Percentiles rank a stretch among this genome's conserved stretches.
These are phyloP conservation scores for Cadophora sp. DNA, from an alignment of 2,329 filamentous ascomycete species.

Conservation along the genomic window DNA sequence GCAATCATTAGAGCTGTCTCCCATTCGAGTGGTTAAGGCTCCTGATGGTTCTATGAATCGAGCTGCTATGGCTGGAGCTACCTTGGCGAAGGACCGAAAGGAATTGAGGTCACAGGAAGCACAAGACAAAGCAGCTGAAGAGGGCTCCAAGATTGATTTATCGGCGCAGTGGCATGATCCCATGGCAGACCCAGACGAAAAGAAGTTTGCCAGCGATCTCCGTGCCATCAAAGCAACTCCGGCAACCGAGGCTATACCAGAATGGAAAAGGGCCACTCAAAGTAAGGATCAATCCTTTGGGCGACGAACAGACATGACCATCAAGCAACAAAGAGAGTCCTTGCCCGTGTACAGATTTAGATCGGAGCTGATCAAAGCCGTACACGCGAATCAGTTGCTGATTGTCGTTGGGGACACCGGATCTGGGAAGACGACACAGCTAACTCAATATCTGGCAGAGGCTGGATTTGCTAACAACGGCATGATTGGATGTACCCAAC, in stretches of 20 bases:
- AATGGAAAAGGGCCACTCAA: conserved; percentile 89
- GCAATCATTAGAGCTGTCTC: conserved; percentile 91
- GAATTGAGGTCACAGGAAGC: conserved; percentile 89
- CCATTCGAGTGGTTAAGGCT: conserved; percentile 95
- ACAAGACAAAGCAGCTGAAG: conserved; percentile 77
- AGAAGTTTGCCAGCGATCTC: conserved; percentile 88
- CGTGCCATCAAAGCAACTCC: conserved; percentile 68
- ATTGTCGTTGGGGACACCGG: conserved; percentile 98
- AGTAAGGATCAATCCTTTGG: conserved; percentile 82
- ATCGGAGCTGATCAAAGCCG: conserved; percentile 84
- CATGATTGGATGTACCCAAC: conserved; percentile 95
- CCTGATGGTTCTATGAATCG: conserved; percentile 98
- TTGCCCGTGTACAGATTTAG: conserved; percentile 91
- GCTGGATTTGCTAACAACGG: conserved; percentile 86
- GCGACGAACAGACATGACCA: conserved; percentile 87
- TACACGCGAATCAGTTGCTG: conserved; percentile 85
- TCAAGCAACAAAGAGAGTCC: conserved; percentile 91
- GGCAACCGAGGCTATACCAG: conserved; percentile 74
- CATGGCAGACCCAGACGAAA: conserved; percentile 85
- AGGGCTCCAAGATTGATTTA: conserved; percentile 79
- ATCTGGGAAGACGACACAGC: conserved; percentile 94
- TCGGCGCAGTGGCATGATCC: conserved; percentile 95
- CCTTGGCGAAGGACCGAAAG: conserved; percentile 86
- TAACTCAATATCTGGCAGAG: conserved; percentile 95
- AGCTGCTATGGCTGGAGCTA: conserved; percentile 91